These are phyloP conservation scores for Pythium aristosporum DNA, from an alignment of 352 stramenopile genomes.

Conservation along the genomic window DNA sequence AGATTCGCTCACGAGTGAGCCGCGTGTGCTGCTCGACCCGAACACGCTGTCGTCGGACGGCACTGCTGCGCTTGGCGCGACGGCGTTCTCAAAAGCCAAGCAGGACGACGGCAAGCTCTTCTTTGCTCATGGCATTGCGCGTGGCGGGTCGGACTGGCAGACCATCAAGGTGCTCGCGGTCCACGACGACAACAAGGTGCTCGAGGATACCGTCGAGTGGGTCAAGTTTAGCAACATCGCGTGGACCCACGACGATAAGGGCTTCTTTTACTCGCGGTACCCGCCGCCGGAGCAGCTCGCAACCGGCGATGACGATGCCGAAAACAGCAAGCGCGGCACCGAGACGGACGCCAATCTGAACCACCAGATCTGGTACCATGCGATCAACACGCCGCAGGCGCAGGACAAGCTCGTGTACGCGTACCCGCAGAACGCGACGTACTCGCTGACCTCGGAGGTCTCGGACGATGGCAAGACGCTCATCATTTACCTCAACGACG, in stretches of 20 bases:
- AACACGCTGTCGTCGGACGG: slow-evolving; percentile 75
- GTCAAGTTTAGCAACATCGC: slow-evolving; percentile 86
- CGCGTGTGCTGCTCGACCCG: slow-evolving; percentile 78
- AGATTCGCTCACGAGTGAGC: slow-evolving; percentile 55
- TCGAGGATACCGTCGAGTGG: slow-evolving; percentile 83
- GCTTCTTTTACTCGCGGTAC: slow-evolving; percentile 88
- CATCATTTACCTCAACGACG: slow-evolving; percentile 74
- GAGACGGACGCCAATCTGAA: slow-evolving; percentile 79
- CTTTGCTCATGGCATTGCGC: slow-evolving; percentile 81
- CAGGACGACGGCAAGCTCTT: slow-evolving; percentile 63
- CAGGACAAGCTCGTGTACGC: slow-evolving; percentile 79
- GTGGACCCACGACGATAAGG: slow-evolving; percentile 81
- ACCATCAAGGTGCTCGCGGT: slow-evolving; percentile 85
- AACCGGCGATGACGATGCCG: slow-evolving; percentile 38
- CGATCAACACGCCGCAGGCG: slow-evolving; percentile 60
- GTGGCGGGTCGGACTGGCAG: slow-evolving; percentile 85
- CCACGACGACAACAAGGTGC: slow-evolving; percentile 58
- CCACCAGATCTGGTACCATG: slow-evolving; percentile 84
- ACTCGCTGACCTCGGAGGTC: slow-evolving; percentile 62
- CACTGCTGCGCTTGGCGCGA: slow-evolving; percentile 64
- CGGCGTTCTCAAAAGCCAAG: slow-evolving; percentile 75
- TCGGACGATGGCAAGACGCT: slow-evolving; percentile 80
- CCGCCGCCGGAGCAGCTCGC: slow-evolving; percentile 61
- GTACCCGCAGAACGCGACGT: slow-evolving; percentile 74
- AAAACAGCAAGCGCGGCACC: slow-evolving; percentile 62